These are phyloP conservation scores for Alternaria arborescens DNA, from an alignment of 2,329 filamentous ascomycete species.

Conservation along the genomic window DNA sequence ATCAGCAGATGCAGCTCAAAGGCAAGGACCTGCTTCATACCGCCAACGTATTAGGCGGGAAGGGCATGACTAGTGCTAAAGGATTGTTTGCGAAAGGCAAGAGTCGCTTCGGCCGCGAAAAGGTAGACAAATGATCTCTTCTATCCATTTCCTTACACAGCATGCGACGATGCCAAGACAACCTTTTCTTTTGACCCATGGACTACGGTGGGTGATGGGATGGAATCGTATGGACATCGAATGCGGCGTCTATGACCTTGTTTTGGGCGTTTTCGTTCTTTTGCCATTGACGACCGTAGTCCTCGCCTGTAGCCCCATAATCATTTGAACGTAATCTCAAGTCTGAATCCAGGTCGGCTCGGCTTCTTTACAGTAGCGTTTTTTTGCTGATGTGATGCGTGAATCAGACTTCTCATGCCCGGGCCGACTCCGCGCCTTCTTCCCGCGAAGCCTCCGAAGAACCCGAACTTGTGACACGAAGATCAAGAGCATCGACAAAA, in stretches of 20 bases:
- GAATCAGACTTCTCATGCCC: slow-evolving; percentile 39
- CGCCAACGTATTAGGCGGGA: slow-evolving; percentile 75
- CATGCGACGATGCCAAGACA: slow-evolving; percentile 19
- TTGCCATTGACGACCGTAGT: slow-evolving; percentile 26
- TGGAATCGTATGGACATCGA: slow-evolving; percentile 24
- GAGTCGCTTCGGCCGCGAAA: slow-evolving; percentile 80
- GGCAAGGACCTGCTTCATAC: slow-evolving; percentile 89
- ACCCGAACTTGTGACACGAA: slow-evolving; percentile 34
- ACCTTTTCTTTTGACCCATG: slow-evolving; percentile 15
- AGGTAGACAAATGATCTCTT: slow-evolving; percentile 82
- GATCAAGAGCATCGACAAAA: slow-evolving; percentile 24
- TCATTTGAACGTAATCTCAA: slow-evolving; percentile 40
- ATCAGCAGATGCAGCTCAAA: slow-evolving; percentile 71
- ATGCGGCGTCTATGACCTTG: slow-evolving; percentile 22
- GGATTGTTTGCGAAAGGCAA: slow-evolving; percentile 90
- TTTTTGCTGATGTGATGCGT: slow-evolving; percentile 49
- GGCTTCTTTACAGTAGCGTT: slow-evolving; percentile 23
- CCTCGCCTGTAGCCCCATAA: slow-evolving; percentile 38
- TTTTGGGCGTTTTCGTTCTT: slow-evolving; percentile 35
- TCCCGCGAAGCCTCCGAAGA: slow-evolving; percentile 45
- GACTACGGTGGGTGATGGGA: slow-evolving; percentile 23
- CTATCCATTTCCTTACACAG: slow-evolving; percentile 24
- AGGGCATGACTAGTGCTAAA: slow-evolving; percentile 82
- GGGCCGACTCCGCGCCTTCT: slow-evolving; percentile 36
- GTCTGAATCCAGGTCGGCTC: slow-evolving; percentile 7